These are phyloP conservation scores for Sambucus nigra DNA, from an alignment of 129 eudicot genomes.

Conservation along the genomic window DNA sequence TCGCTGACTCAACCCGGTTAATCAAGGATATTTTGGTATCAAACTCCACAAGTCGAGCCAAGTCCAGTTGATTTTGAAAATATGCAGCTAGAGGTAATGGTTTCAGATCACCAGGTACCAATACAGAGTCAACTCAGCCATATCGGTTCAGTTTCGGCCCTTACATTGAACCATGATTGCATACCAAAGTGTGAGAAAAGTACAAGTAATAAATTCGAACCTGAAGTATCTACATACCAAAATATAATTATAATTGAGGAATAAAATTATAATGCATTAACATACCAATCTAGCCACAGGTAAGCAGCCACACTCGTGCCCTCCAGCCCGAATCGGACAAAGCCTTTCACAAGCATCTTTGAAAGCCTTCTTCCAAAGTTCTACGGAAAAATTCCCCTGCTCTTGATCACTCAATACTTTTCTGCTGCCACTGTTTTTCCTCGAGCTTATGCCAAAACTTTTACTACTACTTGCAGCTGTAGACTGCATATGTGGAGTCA, in stretches of 20 bases:
- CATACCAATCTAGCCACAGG: conserved; percentile 48
- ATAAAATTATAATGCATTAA: neutral
- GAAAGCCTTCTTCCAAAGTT: conserved; percentile 92
- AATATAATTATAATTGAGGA: neutral
- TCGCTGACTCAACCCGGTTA: no score
- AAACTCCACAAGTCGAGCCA: no score
- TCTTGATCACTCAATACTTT: conserved; percentile 55
- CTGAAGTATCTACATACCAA: neutral
- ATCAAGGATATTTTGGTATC: no score
- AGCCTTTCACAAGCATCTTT: conserved; percentile 81
- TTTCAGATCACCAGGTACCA: no score
- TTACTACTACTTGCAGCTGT: conserved; percentile 40
- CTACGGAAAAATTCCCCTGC: conserved; percentile 62
- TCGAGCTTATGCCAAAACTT: conserved; percentile 25
- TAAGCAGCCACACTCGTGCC: conserved; percentile 93
- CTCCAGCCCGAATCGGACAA: conserved; percentile 83
- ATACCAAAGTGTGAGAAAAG: no score
- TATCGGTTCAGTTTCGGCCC: no score
- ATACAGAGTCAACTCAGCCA: no score
- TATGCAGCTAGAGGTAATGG: no score
- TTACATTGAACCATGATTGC: no score
- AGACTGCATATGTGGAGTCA: conserved; percentile 91
- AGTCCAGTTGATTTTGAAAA: no score
- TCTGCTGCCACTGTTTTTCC: conserved; percentile 46
- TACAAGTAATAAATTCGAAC: neutral